Conservation (phyloP, 805 yeast genomes). For the Kodamaea jinghongensis region DNA sequence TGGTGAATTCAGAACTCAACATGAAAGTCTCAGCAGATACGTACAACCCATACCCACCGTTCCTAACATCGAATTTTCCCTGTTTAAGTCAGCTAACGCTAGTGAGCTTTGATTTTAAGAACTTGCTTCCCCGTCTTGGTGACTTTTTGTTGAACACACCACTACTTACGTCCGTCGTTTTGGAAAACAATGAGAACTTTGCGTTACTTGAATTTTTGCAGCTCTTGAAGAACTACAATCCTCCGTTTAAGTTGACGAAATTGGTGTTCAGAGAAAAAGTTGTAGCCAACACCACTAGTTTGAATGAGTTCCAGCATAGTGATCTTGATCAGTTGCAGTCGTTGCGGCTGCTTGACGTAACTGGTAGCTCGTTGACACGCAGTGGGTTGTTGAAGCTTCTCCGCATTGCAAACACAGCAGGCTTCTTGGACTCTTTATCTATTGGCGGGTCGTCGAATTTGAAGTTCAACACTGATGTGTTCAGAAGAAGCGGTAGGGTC, state of each 20-base stretch:
- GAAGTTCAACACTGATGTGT: slow-evolving; percentile 15
- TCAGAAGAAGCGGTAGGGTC: slow-evolving; percentile 2
- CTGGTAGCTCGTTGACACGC: slow-evolving; percentile 13
- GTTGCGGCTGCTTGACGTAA: slow-evolving; percentile 30
- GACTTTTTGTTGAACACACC: slow-evolving; percentile 20
- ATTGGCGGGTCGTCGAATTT: slow-evolving; percentile 14
- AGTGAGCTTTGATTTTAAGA: slow-evolving; percentile 31
- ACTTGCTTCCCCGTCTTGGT: slow-evolving; percentile 26
- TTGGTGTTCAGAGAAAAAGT: slow-evolving; percentile 31
- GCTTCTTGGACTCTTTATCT: slow-evolving; percentile 3
- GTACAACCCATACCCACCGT: slow-evolving; percentile 25
- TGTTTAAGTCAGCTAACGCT: slow-evolving; percentile 24
- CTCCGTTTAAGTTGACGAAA: slow-evolving; percentile 22
- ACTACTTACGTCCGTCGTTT: slow-evolving; percentile 19
- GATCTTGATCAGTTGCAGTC: slow-evolving; percentile 24
- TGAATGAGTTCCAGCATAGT: slow-evolving; percentile 23
- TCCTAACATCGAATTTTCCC: slow-evolving; percentile 21
- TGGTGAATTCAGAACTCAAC: slow-evolving; percentile 13
- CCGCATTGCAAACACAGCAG: slow-evolving; percentile 7
- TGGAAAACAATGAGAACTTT: slow-evolving; percentile 35
- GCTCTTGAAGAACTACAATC: slow-evolving; percentile 27
- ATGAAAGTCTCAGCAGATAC: slow-evolving; percentile 15
- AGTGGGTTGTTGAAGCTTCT: slow-evolving; percentile 14
- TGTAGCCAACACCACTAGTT: slow-evolving; percentile 18
- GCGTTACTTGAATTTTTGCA: slow-evolving; percentile 26